These are phyloP conservation scores for Kwoniella botswanensis DNA, from an alignment of 768 basidiomycete genomes.

Conservation along the genomic window DNA sequence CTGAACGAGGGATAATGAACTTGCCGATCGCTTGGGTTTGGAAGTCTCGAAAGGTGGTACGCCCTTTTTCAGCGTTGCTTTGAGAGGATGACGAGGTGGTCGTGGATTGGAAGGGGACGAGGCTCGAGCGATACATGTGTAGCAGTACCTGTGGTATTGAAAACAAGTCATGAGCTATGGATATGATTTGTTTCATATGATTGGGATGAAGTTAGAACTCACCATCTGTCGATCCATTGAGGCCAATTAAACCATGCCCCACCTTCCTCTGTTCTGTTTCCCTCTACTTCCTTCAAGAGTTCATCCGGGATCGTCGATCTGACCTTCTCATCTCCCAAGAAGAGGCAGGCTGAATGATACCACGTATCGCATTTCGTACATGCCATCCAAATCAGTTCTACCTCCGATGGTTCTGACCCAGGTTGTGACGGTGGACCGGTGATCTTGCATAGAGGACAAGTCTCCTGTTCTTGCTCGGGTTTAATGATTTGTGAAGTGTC, in stretches of 20 bases:
- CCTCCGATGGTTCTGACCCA: slow-evolving; percentile 1
- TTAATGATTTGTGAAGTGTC: background rate
- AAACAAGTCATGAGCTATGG: background rate
- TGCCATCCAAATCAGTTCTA: slow-evolving; percentile 44
- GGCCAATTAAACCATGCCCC: slow-evolving; percentile 50
- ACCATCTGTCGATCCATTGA: slow-evolving; percentile 47
- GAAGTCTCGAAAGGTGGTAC: slow-evolving; percentile 17
- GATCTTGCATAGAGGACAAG: slow-evolving; percentile 33
- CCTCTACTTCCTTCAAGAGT: slow-evolving; percentile 23
- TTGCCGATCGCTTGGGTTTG: slow-evolving; percentile 19
- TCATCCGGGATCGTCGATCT: slow-evolving; percentile 31
- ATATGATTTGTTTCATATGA: too few species aligned
- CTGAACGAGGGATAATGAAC: background rate
- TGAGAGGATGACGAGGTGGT: slow-evolving; percentile 41
- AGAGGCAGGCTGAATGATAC: slow-evolving; percentile 51
- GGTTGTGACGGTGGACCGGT: slow-evolving; percentile 30
- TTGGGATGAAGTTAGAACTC: slow-evolving; percentile 11
- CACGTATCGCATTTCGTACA: slow-evolving; percentile 51
- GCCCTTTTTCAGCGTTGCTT: slow-evolving; percentile 34
- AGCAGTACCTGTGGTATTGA: slow-evolving; percentile 40
- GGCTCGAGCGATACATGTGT: slow-evolving; percentile 29
- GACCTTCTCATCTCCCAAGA: slow-evolving; percentile 27
- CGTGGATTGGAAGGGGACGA: slow-evolving; percentile 32
- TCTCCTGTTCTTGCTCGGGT: slow-evolving; percentile 8
- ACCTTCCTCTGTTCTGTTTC: slow-evolving; percentile 17